Evolutionary conservation across 345 rosid genomes (phyloP).

Genomic region (Eucalyptus victrix): DNA sequence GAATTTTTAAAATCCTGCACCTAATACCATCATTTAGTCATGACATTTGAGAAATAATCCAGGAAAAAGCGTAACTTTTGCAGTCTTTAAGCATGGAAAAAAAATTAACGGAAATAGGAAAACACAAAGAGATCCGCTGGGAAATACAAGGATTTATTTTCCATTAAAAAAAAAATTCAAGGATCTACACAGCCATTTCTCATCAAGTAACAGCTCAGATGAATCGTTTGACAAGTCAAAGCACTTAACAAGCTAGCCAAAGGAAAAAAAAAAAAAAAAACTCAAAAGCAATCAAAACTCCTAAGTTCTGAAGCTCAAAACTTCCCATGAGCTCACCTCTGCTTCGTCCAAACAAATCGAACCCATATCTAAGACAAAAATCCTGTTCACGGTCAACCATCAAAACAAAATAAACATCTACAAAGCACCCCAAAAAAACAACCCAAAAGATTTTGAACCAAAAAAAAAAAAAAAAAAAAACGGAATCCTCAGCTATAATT

Average conservation of each 20-base stretch:
- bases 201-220: neutral
- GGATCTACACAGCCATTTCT: neutral
- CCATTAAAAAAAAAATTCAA: neutral
- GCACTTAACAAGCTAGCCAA: neutral
- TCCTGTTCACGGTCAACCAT: neutral
- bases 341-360: neutral
- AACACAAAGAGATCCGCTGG: neutral
- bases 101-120: neutral
- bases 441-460: neutral
- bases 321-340: neutral
- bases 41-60: neutral
- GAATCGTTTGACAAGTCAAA: neutral
- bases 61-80: neutral
- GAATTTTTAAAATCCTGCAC: neutral
- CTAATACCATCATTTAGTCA: neutral
- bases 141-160: neutral
- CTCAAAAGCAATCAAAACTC: neutral
- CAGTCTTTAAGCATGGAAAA: neutral
- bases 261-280: neutral
- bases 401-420: neutral
- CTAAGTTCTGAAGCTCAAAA: neutral
- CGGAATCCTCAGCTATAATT: neutral
- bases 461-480: neutral
- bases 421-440: neutral
- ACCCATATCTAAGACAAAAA: neutral